Percentiles rank a stretch among this genome's conserved stretches.
These are phyloP conservation scores for Mitragyna speciosa DNA, from an alignment of 257 asterid genomes.

Conservation along the genomic window DNA sequence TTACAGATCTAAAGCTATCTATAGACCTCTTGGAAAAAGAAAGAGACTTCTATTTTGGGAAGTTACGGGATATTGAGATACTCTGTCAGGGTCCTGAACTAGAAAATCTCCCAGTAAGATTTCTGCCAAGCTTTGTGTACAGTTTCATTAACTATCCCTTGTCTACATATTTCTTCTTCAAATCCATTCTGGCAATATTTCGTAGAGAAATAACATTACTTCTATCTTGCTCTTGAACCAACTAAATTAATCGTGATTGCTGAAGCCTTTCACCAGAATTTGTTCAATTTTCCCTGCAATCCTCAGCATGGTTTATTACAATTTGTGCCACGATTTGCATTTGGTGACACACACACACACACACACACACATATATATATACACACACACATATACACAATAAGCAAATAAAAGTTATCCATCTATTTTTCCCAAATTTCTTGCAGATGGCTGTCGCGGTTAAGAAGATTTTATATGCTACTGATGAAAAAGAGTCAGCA, in stretches of 20 bases:
- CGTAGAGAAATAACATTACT: background rate
- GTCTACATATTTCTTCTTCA: background rate
- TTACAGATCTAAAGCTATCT: constrained; percentile 67
- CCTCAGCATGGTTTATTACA: background rate
- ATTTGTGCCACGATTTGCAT: background rate
- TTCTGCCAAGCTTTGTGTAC: background rate
- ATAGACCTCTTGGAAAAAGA: constrained; percentile 82
- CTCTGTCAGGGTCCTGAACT: constrained; percentile 71
- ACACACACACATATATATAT: too few relatives aligned
- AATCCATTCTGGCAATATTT: background rate
- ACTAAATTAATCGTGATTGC: background rate
- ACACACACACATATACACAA: too few relatives aligned
- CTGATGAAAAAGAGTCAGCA: constrained; percentile 67
- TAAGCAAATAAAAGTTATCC: background rate
- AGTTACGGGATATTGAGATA: constrained; percentile 76
- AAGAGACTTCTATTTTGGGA: constrained; percentile 87
- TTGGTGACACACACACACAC: too few relatives aligned
- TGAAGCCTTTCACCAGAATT: background rate
- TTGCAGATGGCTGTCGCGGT: constrained; percentile 67
- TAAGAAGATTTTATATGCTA: constrained; percentile 74
- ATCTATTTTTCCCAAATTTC: background rate
- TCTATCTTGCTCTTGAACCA: background rate
- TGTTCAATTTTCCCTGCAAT: background rate
- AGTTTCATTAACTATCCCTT: background rate
- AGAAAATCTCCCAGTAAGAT: constrained; percentile 58